Conservation (phyloP, 192 early-diverging fungal species). For the Backusella mclennaniae region DNA sequence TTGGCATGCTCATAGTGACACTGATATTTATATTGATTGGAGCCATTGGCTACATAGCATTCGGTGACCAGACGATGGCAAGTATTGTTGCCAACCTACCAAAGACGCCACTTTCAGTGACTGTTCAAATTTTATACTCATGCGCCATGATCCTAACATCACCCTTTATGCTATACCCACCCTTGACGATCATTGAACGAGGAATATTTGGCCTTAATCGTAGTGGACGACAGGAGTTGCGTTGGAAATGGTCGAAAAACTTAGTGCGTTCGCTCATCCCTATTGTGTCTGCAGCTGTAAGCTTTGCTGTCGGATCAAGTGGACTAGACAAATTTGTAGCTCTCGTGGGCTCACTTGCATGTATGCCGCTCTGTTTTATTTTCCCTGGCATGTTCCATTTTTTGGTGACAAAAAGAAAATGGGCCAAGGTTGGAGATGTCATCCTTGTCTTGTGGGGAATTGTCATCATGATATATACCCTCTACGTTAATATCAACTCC, state of each 20-base stretch:
- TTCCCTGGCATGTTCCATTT: conserved; percentile 86
- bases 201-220: conserved; percentile 63
- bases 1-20: conserved; percentile 62
- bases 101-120: conserved; percentile 43
- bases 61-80: conserved; percentile 73
- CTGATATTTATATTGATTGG: conserved; percentile 72
- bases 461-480: conserved; percentile 73
- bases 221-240: conserved; percentile 32
- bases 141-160: conserved; percentile 79
- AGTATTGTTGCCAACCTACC: conserved; percentile 82
- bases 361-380: conserved; percentile 70
- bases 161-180: conserved; percentile 69
- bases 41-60: conserved; percentile 70
- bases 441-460: conserved; percentile 61
- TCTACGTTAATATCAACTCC: conserved; percentile 65
- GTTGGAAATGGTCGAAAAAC: conserved; percentile 75
- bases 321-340: conserved; percentile 83
- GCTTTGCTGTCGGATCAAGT: conserved; percentile 60
- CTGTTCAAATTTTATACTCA: conserved; percentile 77
- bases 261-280: conserved; percentile 59
- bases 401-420: conserved; percentile 43
- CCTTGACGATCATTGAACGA: conserved; percentile 74
- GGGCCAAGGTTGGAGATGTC: conserved; percentile 52
- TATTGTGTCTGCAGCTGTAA: conserved; percentile 58
- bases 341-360: conserved; percentile 80